Conservation (phyloP, 1,284 basidiomycete genomes). For the Inonotus obliquus region DNA sequence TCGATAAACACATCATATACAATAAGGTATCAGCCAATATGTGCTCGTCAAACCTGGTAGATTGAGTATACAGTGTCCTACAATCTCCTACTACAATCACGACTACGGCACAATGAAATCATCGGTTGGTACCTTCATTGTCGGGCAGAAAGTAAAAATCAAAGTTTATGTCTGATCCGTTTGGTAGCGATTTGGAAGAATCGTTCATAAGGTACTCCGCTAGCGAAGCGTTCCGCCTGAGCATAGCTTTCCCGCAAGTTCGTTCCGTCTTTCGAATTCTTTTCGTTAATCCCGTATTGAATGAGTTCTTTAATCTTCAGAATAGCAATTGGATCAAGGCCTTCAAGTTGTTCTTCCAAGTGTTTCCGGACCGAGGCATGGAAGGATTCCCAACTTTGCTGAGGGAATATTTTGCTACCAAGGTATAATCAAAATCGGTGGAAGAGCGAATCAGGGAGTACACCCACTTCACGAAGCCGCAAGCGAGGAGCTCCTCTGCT, state of each 20-base stretch:
- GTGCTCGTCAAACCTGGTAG: no score
- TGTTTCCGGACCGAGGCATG: constrained; percentile 24
- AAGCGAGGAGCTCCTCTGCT: constrained; percentile 52
- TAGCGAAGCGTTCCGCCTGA: constrained; percentile 57
- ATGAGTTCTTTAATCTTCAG: constrained; percentile 52
- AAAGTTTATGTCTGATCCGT: constrained; percentile 63
- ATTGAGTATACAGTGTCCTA: no score
- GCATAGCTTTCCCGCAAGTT: constrained; percentile 67
- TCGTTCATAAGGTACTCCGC: constrained; percentile 47
- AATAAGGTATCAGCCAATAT: no score
- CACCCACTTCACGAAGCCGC: constrained; percentile 63
- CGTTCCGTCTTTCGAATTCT: constrained; percentile 58
- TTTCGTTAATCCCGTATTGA: constrained; percentile 51
- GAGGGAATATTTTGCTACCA: constrained; percentile 54
- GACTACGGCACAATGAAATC: no score
- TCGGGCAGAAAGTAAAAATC: not conserved
- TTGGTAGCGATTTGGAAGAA: constrained; percentile 57
- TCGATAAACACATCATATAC: no score
- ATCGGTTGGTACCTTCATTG: not conserved
- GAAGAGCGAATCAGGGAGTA: not conserved
- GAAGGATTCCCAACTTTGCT: constrained; percentile 42
- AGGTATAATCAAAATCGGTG: not conserved
- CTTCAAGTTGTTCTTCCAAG: constrained; percentile 47
- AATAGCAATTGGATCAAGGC: constrained; percentile 50
- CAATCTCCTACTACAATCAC: no score